Conservation (phyloP, 805 yeast genomes). For the Suhomyces faveliae region DNA sequence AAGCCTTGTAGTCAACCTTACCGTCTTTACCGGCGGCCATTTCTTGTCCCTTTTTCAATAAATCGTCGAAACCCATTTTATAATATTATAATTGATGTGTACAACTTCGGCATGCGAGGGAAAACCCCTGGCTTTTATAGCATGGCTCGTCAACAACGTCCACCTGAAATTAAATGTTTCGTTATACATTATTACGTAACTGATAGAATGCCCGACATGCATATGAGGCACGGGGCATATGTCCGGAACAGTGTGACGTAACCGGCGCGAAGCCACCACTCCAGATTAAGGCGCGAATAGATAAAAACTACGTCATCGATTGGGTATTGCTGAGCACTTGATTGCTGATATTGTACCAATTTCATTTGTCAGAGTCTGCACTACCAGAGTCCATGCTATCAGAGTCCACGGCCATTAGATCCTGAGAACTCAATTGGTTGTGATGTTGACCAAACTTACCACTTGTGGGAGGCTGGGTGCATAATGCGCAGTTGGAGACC, state of each 20-base stretch:
- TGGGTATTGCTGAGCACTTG: no score
- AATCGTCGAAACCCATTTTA: conserved; percentile 31
- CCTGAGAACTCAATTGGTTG: no score
- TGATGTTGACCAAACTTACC: not conserved
- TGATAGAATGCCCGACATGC: not conserved
- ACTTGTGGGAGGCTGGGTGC: not conserved
- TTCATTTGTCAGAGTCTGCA: not conserved
- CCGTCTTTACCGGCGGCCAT: conserved; percentile 26
- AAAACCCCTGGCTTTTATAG: not conserved
- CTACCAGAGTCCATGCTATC: no score
- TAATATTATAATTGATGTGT: not conserved
- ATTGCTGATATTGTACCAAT: no score
- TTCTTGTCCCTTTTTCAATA: conserved; percentile 15
- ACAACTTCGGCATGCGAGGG: not conserved
- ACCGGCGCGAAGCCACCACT: not conserved
- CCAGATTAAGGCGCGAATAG: no score
- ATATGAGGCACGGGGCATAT: not conserved
- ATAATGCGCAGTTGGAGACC: not conserved
- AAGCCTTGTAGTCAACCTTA: conserved; percentile 21
- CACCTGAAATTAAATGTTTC: not conserved
- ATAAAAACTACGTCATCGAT: no score
- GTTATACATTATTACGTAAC: not conserved
- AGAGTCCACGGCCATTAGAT: no score
- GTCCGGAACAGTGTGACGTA: not conserved
- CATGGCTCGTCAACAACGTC: not conserved